A percentile compares a stretch with the other conserved stretches of the same genome.
Conservation (phyloP, 371 early-diverging fungal genomes). For the Polyrhizophydium stewartii region DNA sequence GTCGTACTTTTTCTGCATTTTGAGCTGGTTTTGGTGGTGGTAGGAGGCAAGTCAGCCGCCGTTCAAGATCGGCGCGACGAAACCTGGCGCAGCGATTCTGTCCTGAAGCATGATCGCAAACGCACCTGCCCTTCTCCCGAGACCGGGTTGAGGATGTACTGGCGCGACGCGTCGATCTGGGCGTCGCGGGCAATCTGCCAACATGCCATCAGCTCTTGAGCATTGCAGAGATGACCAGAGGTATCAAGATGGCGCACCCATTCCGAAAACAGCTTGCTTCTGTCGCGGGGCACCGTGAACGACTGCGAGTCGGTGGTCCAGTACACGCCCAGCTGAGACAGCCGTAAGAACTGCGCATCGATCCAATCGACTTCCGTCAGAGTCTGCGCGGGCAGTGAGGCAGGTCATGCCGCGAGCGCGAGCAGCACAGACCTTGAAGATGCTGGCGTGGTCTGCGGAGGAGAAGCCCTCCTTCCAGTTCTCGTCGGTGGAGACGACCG, state of each 20-base stretch:
- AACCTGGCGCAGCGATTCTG: constrained; percentile 27
- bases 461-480: constrained; percentile 83
- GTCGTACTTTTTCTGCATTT: constrained; percentile 22
- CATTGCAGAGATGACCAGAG: neutral
- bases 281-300: constrained; percentile 54
- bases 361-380: neutral
- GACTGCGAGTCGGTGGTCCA: constrained; percentile 81
- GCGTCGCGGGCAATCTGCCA: constrained; percentile 25
- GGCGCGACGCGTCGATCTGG: constrained; percentile 41
- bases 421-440: constrained; percentile 58
- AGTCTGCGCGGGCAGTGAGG: too few species aligned
- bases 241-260: neutral
- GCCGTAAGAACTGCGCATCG: constrained; percentile 54
- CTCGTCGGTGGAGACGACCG: constrained; percentile 88
- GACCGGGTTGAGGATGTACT: constrained; percentile 89
- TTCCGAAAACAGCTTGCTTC: constrained; percentile 3
- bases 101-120: neutral
- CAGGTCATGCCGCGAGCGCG: too few species aligned
- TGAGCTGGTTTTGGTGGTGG: constrained; percentile 17
- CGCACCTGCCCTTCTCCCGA: constrained; percentile 83
- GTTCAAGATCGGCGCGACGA: neutral
- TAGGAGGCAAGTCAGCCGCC: neutral
- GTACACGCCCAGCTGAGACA: constrained; percentile 81
- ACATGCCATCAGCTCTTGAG: neutral
- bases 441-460: constrained; percentile 67